Evolutionary conservation across 2,329 filamentous ascomycete genomes (phyloP).

Genomic region (Botrytis fabae): DNA sequence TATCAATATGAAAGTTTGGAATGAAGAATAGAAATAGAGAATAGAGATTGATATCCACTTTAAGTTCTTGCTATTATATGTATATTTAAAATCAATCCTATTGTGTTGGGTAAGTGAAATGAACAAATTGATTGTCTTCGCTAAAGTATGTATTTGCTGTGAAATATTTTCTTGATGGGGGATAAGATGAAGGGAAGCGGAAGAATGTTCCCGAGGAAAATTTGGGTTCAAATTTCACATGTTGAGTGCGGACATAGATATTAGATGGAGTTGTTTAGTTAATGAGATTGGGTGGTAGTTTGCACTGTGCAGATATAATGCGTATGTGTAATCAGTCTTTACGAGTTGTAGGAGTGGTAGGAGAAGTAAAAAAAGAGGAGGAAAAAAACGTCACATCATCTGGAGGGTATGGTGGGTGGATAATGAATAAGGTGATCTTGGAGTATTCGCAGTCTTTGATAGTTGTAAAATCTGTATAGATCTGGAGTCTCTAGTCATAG

Average conservation of each 20-base stretch:
- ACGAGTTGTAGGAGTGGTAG: background rate
- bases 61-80: background rate
- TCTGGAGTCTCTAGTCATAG: background rate
- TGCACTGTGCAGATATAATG: no score
- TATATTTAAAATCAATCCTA: background rate
- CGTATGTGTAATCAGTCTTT: background rate
- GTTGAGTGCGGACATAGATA: no score
- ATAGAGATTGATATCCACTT: background rate
- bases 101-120: background rate
- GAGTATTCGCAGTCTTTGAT: background rate
- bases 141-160: background rate
- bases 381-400: background rate
- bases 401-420: background rate
- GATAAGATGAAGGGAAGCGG: background rate
- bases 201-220: background rate
- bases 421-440: background rate
- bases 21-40: background rate
- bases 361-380: no score
- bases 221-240: background rate
- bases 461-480: background rate
- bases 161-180: background rate
- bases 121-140: background rate
- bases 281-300: no score
- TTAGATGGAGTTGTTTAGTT: no score
- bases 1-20: background rate